Base-by-base conservation (phyloP, 805 yeast genomes). In the Wickerhamiella musiphila region DNA sequence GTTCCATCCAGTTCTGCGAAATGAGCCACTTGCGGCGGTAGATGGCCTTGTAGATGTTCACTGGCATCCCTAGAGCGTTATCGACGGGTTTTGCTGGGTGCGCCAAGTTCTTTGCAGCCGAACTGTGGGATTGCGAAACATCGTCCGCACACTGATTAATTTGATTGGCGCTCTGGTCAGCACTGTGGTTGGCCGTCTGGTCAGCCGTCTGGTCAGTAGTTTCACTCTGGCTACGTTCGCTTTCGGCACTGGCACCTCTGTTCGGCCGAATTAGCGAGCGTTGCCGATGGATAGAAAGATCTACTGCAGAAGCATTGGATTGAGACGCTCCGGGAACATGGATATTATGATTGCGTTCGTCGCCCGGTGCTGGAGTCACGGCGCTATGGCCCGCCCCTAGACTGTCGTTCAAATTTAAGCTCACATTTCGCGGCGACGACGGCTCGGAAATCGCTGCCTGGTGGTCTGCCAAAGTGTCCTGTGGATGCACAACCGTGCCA, bases 1-100 rank as follows among this genome's bases (percentile, higher is more conserved):
- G 77, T 44, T 74, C 65, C 67, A 71, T 76, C 96, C 98, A 90
- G 49, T 90, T 70, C 34, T 61, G 57, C 26, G 70, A 60, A 23
- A 78, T 69, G 7, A 67, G 51, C 18, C 56, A 49, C 27, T 78
- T 61, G 43, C 77, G 66, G 35, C 74, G 67, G 55, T 73, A 78
- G 37, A 73, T 59, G 23, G 66, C 58, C 52, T 66, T 71, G 44
- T 65, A 68, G 19, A 52, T 40, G 51, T 60, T 57, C 11, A 52
- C 45, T 6, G 42, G 45, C 20, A 30, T 20, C 14, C 36, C 46
- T 22, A 48, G 40, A 46, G 46, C 38, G 34, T 36, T 46, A 23
- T 40, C 40, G 18, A 18, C 33, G 6, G 29, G 29, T 16, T 16
- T n/a, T 4, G 30, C n/a, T 13, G 31, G 26, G 14, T 18, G 13